phyloP scores from a whole-genome alignment of 225 moss, liverwort and hornwort genomes.

The Physcomitrellopsis africana region DNA sequence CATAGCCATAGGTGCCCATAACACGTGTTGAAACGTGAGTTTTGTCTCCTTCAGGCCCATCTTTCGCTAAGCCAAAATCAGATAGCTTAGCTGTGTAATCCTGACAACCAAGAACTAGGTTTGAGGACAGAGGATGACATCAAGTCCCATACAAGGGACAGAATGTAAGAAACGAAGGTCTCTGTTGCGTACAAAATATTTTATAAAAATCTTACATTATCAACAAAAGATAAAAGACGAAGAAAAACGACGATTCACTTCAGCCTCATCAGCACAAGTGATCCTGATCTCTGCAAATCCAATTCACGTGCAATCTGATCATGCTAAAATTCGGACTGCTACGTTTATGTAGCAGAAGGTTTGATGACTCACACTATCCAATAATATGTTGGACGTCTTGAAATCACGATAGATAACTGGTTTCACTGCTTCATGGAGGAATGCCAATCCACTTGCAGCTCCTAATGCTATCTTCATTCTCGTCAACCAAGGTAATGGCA shows the following conservation, averaged over 20 bases:
- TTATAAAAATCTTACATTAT: no score
- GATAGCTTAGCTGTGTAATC: conserved; percentile 99
- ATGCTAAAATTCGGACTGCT: conserved; percentile 4
- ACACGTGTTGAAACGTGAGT: conserved; percentile 99
- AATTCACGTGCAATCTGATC: conserved; percentile 18
- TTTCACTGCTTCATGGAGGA: conserved; percentile 90
- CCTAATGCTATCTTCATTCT: conserved; percentile 99
- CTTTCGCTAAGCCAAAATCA: conserved; percentile 97
- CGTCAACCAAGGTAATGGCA: conserved; percentile 83
- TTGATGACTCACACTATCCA: conserved; percentile 78
- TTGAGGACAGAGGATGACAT: conserved; percentile 18
- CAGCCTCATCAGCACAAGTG: no score
- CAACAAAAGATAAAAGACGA: no score
- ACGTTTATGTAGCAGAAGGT: neutral
- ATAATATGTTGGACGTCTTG: conserved; percentile 96
- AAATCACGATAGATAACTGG: conserved; percentile 98
- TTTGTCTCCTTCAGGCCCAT: conserved; percentile 97
- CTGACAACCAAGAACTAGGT: conserved; percentile 38
- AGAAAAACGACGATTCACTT: no score
- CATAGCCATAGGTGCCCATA: conserved; percentile 99
- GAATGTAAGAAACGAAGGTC: no score
- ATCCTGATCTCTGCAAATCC: neutral
- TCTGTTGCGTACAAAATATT: no score
- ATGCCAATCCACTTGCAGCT: conserved; percentile 96
- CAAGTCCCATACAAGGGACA: neutral